Conservation (phyloP, 1,139 yeast species). For the Pichia norvegensis region DNA sequence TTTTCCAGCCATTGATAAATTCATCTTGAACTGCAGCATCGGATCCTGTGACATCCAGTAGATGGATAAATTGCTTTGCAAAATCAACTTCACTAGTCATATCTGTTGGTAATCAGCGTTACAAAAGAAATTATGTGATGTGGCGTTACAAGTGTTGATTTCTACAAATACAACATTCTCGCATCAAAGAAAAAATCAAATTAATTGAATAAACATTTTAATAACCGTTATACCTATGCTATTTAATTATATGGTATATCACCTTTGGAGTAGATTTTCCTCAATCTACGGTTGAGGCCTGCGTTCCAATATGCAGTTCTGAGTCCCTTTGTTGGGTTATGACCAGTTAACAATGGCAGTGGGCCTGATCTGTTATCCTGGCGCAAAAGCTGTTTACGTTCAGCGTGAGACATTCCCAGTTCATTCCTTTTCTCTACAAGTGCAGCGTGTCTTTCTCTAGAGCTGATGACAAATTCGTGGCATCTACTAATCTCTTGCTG, state of each 20-base stretch:
- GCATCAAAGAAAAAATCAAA: no score
- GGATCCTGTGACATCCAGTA: slow-evolving; percentile 20
- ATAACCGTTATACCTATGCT: not conserved
- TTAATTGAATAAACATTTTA: no score
- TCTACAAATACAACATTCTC: no score
- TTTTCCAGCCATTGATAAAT: slow-evolving; percentile 4
- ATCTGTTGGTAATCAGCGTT: no score
- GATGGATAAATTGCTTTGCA: slow-evolving; percentile 20
- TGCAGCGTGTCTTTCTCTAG: slow-evolving; percentile 40
- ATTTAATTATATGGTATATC: slow-evolving; percentile 26
- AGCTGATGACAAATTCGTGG: slow-evolving; percentile 65
- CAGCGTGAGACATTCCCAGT: slow-evolving; percentile 24
- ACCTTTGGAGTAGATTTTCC: slow-evolving; percentile 26
- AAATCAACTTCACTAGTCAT: slow-evolving; percentile 23
- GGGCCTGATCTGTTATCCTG: slow-evolving; percentile 16
- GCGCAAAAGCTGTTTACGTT: slow-evolving; percentile 29
- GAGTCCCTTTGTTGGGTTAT: slow-evolving; percentile 41
- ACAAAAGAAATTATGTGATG: no score
- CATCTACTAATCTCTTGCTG: slow-evolving; percentile 78
- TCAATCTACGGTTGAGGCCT: slow-evolving; percentile 44
- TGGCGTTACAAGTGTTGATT: no score
- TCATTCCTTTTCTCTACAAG: slow-evolving; percentile 29
- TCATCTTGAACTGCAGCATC: slow-evolving; percentile 7
- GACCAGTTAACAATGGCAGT: slow-evolving; percentile 33
- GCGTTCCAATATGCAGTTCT: slow-evolving; percentile 54